Base-by-base conservation (phyloP, 2,329 filamentous ascomycete genomes). In the Chrysoporthe puriensis region DNA sequence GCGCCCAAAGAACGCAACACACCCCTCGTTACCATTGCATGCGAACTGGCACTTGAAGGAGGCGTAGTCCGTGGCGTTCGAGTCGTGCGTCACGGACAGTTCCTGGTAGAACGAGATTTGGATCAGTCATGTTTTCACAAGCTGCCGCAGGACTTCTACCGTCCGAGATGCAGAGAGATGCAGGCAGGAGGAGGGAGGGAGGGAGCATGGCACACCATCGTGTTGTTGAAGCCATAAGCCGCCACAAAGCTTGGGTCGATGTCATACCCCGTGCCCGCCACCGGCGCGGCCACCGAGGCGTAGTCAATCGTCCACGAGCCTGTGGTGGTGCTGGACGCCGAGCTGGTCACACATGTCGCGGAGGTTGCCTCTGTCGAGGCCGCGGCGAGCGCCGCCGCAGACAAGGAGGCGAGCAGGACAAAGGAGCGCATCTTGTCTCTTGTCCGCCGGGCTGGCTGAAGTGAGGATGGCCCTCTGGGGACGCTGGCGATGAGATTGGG, bases 21-120 rank as follows among this genome's bases (percentile, higher is more conserved):
- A 76, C 5, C 66, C 66, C 13, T 48, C 66, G 4, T 69, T 71
- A 1, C 66, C 71, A 36, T 76, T 76, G 69, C 75, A 77, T 13
- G 67, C 69, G 44, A 70, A 76, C 71, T 76, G 74, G 67, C 75
- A 77, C 69, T 76, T 75, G 71, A 73, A 77, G 0, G 73, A 71
- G 46, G 70, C 74, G 58, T 74, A 76, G 13, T 70, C 72, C 9
- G 71, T 73, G 36, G 46, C 64, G 11, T 63, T 54, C n/a, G 70
- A 67, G 13, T 36, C 67, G 13, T 66, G 64, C 16, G 57, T 43
- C 59, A 68, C 66, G 40, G 59, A 67, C 50, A 76, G 64, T 64
- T 69, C 67, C 67, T 69, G 34, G 44, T 21, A 0, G 6, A 42
- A 32, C 50, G 16, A n/a, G 4, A n/a, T 36, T 5, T 18, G 16